Evolutionary conservation across 2,329 filamentous ascomycete genomes (phyloP).

Genomic region (Tricladium varicosporioides): DNA sequence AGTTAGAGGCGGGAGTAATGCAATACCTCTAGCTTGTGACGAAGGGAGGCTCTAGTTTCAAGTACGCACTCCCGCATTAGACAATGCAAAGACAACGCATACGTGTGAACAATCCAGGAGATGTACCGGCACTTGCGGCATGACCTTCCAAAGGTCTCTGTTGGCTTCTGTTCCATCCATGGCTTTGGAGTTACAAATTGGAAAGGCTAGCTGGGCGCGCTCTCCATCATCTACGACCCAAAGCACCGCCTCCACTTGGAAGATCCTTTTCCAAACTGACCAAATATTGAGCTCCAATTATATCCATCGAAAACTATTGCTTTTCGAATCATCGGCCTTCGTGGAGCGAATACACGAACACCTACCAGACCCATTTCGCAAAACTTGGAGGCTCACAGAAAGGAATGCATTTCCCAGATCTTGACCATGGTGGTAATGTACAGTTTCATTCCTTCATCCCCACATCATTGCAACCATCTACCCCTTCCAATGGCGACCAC

Average conservation of each 20-base stretch:
- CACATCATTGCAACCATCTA: constrained; percentile 5
- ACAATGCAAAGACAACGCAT: neutral
- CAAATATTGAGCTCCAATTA: too few species aligned
- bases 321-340: neutral
- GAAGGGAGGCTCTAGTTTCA: neutral
- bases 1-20: neutral
- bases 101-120: too few species aligned
- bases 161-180: too few species aligned
- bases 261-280: too few species aligned
- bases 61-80: neutral
- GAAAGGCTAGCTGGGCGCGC: too few species aligned
- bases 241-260: too few species aligned
- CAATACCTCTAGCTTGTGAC: neutral
- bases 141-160: too few species aligned
- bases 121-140: too few species aligned
- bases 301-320: neutral
- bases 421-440: constrained; percentile 32
- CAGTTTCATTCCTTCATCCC: constrained; percentile 24
- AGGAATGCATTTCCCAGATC: constrained; percentile 28
- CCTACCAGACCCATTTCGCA: neutral
- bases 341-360: neutral
- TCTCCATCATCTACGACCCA: too few species aligned
- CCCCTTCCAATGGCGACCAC: constrained; percentile 5
- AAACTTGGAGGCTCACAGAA: neutral
- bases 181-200: too few species aligned